Conservation (phyloP, 2,329 filamentous ascomycete species). For the Didymella arachidicola region DNA sequence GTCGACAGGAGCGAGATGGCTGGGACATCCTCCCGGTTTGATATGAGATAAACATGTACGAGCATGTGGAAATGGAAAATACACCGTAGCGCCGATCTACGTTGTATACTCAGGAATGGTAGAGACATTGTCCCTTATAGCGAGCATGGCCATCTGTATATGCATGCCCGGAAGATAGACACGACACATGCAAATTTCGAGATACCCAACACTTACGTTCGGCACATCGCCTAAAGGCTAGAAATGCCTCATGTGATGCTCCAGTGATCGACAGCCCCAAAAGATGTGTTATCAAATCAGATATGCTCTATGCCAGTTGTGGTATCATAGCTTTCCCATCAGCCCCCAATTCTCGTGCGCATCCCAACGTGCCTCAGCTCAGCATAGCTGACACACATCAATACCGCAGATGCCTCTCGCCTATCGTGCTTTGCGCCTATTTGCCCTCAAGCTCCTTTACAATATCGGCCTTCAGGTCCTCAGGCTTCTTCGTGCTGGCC, state of each 20-base stretch:
- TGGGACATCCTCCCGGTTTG: too few species aligned
- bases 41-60: background rate
- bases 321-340: slow-evolving; percentile 17
- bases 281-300: background rate
- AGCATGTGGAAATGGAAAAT: slow-evolving; percentile 3
- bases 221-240: background rate
- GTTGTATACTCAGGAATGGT: background rate
- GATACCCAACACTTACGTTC: slow-evolving; percentile 30
- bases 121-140: slow-evolving; percentile 10
- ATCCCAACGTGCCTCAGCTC: background rate
- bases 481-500: slow-evolving; percentile 88
- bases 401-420: background rate
- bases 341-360: too few species aligned
- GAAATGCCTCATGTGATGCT: background rate
- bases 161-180: slow-evolving; percentile 17
- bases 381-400: background rate
- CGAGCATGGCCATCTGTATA: slow-evolving; percentile 14
- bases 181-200: slow-evolving; percentile 26
- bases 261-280: background rate
- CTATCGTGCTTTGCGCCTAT: background rate
- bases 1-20: background rate
- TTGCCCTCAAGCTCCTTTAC: slow-evolving; percentile 68
- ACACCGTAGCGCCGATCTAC: background rate
- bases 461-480: slow-evolving; percentile 77
- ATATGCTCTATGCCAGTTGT: slow-evolving; percentile 16